These are phyloP conservation scores for Komagataella populi DNA, from an alignment of 805 yeast genomes.

Conservation along the genomic window DNA sequence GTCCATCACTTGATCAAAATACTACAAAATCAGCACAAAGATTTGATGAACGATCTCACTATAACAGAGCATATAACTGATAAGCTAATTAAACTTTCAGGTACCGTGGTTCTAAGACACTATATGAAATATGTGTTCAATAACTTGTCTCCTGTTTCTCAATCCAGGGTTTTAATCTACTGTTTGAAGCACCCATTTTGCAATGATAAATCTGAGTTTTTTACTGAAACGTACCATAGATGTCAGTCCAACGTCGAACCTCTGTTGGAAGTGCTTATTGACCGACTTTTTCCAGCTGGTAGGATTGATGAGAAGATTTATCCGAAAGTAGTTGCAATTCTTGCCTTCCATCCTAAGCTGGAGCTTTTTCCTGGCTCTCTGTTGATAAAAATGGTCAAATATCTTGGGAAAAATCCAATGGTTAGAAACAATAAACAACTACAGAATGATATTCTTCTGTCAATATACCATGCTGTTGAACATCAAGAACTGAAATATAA, in stretches of 20 bases:
- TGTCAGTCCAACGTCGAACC: neutral
- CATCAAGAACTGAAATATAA: neutral
- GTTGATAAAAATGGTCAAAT: neutral
- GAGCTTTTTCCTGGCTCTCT: neutral
- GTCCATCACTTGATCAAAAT: neutral
- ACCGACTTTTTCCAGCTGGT: neutral
- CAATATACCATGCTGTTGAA: neutral
- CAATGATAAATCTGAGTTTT: neutral
- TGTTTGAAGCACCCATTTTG: neutral
- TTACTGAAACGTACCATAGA: neutral
- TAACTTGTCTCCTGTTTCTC: neutral
- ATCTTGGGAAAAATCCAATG: neutral
- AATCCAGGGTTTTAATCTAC: neutral
- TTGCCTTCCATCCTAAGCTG: neutral
- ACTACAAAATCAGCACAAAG: neutral
- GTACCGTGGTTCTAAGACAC: neutral
- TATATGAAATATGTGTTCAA: neutral
- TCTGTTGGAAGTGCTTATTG: neutral
- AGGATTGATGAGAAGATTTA: neutral
- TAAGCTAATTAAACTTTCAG: neutral
- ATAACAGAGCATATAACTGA: neutral
- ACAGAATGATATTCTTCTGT: neutral
- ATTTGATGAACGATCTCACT: neutral
- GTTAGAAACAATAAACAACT: neutral
- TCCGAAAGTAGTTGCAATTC: neutral